Base-by-base conservation (phyloP, 208 protist species). In the Jaenimonas drosophilae region DNA sequence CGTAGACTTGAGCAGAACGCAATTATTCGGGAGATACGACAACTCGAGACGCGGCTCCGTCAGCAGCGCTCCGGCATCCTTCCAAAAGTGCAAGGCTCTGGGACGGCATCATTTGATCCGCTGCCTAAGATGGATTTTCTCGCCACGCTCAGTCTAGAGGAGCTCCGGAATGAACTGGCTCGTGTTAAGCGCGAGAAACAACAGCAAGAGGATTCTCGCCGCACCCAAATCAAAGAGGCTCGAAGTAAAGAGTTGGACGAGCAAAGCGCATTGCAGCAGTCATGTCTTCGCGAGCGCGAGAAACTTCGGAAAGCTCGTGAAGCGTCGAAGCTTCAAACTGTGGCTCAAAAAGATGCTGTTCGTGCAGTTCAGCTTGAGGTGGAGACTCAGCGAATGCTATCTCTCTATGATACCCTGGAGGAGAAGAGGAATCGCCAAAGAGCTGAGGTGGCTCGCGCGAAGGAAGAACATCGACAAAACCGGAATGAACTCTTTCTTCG, bases 401-500 rank as follows among this genome's bases (percentile, higher is more conserved):
- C 72, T 33, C 41, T 84, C 20, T 54, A 74, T 50, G 67, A 74
- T 11, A 63, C 64, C 19, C 47, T 91, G 50, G 54, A 74, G 23
- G 34, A 48, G 30, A 64, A 64, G 43, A 70, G 76, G 19, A 55
- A 56, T 26, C 57, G 33, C 4, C 54, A 66, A 26, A 59, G 60
- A 1, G 54, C 23, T 20, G 77, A 63, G 26, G 40, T 56, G 30
- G 29, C 38, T 12, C 52, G 49, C 1, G 38, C 64, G 1, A 48
- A 46, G 5, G 64, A 71, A 30, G 64, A 62, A 24, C 72, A 88
- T 28, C 58, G 64, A 12, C 68, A 74, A 47, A 49, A 62, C 16
- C 54, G 49, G 9, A 83, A 88, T 42, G 75, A 86, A 40, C 20
- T 74, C 20, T 26, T 85, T 30, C 62, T 91, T 29, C 67, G 73